These are phyloP conservation scores for Laetiporus sulphureus DNA, from an alignment of 1,284 basidiomycete species.

Conservation along the genomic window DNA sequence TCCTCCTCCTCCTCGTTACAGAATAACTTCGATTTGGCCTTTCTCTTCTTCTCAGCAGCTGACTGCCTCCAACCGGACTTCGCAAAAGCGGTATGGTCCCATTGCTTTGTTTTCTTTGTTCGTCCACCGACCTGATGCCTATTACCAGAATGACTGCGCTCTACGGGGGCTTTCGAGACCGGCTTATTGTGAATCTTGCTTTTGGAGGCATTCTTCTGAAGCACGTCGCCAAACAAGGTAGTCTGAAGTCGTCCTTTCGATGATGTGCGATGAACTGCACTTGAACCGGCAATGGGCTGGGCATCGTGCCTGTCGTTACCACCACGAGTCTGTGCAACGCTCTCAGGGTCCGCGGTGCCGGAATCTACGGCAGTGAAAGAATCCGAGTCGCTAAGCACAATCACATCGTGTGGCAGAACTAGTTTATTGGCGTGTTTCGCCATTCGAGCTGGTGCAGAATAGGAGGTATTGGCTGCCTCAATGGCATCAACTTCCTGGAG, in stretches of 20 bases:
- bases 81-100: constrained; percentile 83
- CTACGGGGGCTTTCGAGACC: constrained; percentile 27
- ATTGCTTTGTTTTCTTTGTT: constrained; percentile 64
- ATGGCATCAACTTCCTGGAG: constrained; percentile 56
- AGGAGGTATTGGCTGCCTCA: constrained; percentile 44
- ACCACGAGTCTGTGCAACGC: constrained; percentile 37
- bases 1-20: constrained; percentile 42
- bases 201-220: constrained; percentile 29
- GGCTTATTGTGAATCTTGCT: constrained; percentile 20
- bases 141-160: constrained; percentile 35
- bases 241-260: constrained; percentile 44
- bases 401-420: constrained; percentile 18
- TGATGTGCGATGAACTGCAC: constrained; percentile 18
- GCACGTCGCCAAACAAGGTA: constrained; percentile 55
- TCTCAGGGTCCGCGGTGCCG: constrained; percentile 42
- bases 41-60: constrained; percentile 23
- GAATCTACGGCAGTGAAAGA: constrained; percentile 54
- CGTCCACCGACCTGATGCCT: constrained; percentile 45
- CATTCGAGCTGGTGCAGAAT: not conserved
- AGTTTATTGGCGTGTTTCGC: constrained; percentile 5
- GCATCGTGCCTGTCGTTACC: too few species aligned
- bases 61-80: constrained; percentile 63
- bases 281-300: constrained; percentile 33
- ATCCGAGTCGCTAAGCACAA: constrained; percentile 34
- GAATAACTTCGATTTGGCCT: constrained; percentile 41